These are phyloP conservation scores for Zymoseptoria pseudotritici DNA, from an alignment of 2,329 filamentous ascomycete genomes.

Conservation along the genomic window DNA sequence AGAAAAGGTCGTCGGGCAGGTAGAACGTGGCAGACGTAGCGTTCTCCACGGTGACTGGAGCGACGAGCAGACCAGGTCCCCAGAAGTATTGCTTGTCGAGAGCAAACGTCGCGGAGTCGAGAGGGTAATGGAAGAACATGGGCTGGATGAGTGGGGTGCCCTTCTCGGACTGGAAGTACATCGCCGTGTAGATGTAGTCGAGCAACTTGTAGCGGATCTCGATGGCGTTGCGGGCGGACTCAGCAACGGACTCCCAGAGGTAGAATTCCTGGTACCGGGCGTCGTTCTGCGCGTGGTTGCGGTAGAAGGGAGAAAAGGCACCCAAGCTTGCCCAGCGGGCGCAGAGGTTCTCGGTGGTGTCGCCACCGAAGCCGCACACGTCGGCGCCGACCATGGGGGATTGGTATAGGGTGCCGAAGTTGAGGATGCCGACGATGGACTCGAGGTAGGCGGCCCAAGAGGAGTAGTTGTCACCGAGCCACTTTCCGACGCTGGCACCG, in stretches of 20 bases:
- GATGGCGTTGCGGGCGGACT: conserved; percentile 61
- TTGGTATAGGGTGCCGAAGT: conserved; percentile 42
- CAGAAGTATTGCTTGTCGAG: conserved; percentile 54
- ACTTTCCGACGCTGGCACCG: conserved; percentile 53
- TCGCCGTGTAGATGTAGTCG: conserved; percentile 70
- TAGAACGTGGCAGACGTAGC: conserved; percentile 48
- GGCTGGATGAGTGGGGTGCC: conserved; percentile 63
- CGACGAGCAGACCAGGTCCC: conserved; percentile 49
- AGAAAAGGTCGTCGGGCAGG: conserved; percentile 52
- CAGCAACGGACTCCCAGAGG: conserved; percentile 55
- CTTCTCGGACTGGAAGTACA: conserved; percentile 52
- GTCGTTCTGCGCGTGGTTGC: conserved; percentile 58
- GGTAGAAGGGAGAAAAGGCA: conserved; percentile 68
- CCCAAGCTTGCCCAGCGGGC: conserved; percentile 68
- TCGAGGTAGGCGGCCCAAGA: conserved; percentile 40
- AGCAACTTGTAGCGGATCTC: conserved; percentile 67
- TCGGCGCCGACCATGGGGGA: conserved; percentile 49
- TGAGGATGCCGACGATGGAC: conserved; percentile 37
- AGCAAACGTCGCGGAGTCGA: conserved; percentile 45
- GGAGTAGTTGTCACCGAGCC: conserved; percentile 51
- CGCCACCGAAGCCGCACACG: conserved; percentile 66
- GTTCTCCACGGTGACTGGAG: conserved; percentile 48
- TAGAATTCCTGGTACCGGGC: conserved; percentile 64
- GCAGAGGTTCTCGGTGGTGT: conserved; percentile 62
- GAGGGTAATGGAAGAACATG: conserved; percentile 63